Conservation (phyloP, 78 protist genomes). For the Chrysochromulina tobinii region DNA sequence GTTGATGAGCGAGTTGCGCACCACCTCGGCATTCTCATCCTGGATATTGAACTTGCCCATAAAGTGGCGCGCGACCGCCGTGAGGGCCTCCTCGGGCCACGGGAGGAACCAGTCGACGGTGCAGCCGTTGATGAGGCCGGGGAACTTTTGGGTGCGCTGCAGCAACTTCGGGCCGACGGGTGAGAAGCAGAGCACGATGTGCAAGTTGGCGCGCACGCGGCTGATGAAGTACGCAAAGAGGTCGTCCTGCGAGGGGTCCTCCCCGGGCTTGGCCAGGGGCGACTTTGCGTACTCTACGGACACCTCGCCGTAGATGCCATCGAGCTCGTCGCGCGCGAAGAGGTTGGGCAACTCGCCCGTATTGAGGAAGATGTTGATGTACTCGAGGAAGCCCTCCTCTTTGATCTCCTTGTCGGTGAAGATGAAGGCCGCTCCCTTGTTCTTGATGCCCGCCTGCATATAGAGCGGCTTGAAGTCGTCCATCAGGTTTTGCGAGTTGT, state of each 20-base stretch:
- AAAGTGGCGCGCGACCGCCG: constrained; percentile 61
- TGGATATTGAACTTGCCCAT: constrained; percentile 46
- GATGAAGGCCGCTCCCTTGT: constrained; percentile 59
- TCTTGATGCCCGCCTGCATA: constrained; percentile 66
- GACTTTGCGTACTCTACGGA: neutral
- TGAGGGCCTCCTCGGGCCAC: constrained; percentile 86
- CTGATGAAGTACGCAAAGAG: constrained; percentile 74
- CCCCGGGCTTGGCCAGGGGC: neutral
- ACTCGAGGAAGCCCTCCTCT: constrained; percentile 83
- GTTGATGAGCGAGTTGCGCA: constrained; percentile 43
- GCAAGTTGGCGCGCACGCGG: constrained; percentile 79
- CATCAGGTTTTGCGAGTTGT: constrained; percentile 64
- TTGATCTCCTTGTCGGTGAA: constrained; percentile 87
- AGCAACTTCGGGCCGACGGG: constrained; percentile 87
- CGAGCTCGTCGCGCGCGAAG: constrained; percentile 80
- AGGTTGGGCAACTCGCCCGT: constrained; percentile 79
- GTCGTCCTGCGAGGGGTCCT: constrained; percentile 60
- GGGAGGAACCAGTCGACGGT: constrained; percentile 86
- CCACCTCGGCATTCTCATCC: constrained; percentile 41
- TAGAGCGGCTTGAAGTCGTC: constrained; percentile 81
- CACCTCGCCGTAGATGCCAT: constrained; percentile 46
- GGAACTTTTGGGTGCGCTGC: constrained; percentile 78
- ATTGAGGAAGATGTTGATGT: constrained; percentile 68
- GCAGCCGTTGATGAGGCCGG: constrained; percentile 77
- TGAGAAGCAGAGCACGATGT: constrained; percentile 86